Evolutionary conservation across 2,329 filamentous ascomycete genomes (phyloP), one percentile per base, ranked within the genome.

Genomic region (Ceratocystis ficicola): DNA sequence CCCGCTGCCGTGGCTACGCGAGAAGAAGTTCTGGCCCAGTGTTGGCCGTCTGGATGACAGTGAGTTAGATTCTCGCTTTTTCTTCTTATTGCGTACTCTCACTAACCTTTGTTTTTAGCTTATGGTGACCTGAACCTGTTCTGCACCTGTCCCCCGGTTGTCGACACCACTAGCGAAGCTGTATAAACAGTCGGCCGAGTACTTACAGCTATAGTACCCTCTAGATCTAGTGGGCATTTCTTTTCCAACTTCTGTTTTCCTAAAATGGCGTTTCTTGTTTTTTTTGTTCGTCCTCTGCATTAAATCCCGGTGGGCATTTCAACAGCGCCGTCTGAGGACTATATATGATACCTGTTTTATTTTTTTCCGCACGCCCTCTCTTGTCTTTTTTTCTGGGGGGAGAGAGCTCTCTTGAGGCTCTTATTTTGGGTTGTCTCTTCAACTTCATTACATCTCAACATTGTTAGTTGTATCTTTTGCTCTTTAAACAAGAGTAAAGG

Each of bases 1-100:
- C 74, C 93, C 93, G 20, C 74, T 95, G 69, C 80, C 85, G 0
- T 95, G 84, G 77, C 77, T 97, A 69, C 83, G 84, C 75, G 89
- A 96, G 83, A 96, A 95, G 87, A 97, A 97, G 80, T 96, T 96
- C 78, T 97, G 93, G 93, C 92, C 93, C 0, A 86, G 80, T 44
- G 90, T 96, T 15, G 90, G 88, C 5, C 83, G 93, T 74, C 80
- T 96, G 22, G 89, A 97, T 74, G 93, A 96, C 79, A 83, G 89
- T 93, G 76, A 81, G 87, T 80, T 60, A 3, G 25, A 22, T 20
- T 12, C 22, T 12, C 41, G 57, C 32, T 5, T 22, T 20, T 15
- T 2, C 59, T 20, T 20, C 36, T 12, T 22, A 36, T 4, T 15
- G 12, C 3, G 10, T 15, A 15, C 36, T 41, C 36, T 41, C 4